Percentiles rank a stretch among this genome's conserved stretches.
Evolutionary conservation across 106 monocot species (phyloP).

Genomic region (Allium sativum): DNA sequence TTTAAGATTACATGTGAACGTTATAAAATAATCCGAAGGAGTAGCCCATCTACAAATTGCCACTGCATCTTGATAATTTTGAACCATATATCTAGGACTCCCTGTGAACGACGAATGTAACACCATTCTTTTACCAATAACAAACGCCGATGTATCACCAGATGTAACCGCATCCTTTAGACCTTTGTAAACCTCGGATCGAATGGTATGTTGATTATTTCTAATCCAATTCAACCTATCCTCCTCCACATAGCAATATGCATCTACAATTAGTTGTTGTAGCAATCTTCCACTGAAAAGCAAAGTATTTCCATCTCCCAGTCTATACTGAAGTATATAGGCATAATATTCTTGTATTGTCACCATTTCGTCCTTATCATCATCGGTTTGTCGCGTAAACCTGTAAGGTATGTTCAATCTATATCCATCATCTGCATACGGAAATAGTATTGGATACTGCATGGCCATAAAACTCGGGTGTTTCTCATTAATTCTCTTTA

Average conservation of each 20-base stretch:
- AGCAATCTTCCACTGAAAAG: constrained; percentile 2
- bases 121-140: no score
- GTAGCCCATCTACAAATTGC: constrained; percentile 1
- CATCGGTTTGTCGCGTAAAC: background rate
- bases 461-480: constrained; percentile 12
- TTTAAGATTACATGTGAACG: constrained; percentile 20
- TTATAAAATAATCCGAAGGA: constrained; percentile 12
- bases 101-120: no score
- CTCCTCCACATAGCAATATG: background rate
- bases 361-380: background rate
- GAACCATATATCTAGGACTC: background rate
- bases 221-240: background rate
- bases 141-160: no score
- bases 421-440: constrained; percentile 15
- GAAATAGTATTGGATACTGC: constrained; percentile 24
- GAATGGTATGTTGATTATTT: background rate
- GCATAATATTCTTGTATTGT: constrained; percentile 3
- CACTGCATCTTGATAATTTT: constrained; percentile 24
- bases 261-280: constrained; percentile 15
- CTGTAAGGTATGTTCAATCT: background rate
- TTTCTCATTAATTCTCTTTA: constrained; percentile 8
- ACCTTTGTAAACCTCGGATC: background rate
- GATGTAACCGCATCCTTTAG: no score
- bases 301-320: background rate
- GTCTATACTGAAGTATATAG: background rate